A percentile compares a stretch with the other conserved stretches of the same genome.
phyloP scores from a whole-genome alignment of 441 rosid genomes.

The Cnidoscolus chayamansa region DNA sequence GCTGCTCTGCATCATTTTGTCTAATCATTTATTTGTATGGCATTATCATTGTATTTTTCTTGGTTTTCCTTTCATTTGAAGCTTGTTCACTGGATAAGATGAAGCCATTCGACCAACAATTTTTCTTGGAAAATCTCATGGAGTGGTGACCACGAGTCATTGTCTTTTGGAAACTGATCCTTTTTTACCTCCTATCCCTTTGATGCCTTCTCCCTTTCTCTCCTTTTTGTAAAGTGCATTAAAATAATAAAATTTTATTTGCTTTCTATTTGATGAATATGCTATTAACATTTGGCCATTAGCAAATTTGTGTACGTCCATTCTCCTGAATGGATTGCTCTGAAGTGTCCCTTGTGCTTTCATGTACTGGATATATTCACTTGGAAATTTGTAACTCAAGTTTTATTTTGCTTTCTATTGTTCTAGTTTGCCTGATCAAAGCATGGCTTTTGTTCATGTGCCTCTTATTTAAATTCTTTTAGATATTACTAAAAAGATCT shows the following conservation, averaged over 20 bases:
- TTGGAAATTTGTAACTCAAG: neutral
- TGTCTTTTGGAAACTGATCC: neutral
- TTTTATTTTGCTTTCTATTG: neutral
- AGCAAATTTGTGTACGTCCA: neutral
- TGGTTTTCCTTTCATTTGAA: neutral
- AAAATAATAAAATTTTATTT: no score
- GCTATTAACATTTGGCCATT: neutral
- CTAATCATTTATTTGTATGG: neutral
- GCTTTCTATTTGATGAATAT: neutral
- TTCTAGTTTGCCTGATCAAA: neutral
- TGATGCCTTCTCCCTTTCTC: neutral
- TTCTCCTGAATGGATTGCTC: neutral
- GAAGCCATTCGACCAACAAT: neutral
- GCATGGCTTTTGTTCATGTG: neutral
- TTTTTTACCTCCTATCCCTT: neutral
- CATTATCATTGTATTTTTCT: neutral
- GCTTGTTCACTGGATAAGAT: neutral
- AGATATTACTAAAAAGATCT: neutral
- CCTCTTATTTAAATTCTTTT: neutral
- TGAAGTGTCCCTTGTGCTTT: neutral
- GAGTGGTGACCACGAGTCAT: neutral
- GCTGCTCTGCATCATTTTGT: no score
- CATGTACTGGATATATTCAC: neutral
- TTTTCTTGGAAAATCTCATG: slow-evolving; percentile 1
- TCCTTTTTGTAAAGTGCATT: neutral